A percentile compares a stretch with the other conserved stretches of the same genome.
phyloP scores from a whole-genome alignment of 78 protist genomes.

The Anaeramoeba ignava region DNA sequence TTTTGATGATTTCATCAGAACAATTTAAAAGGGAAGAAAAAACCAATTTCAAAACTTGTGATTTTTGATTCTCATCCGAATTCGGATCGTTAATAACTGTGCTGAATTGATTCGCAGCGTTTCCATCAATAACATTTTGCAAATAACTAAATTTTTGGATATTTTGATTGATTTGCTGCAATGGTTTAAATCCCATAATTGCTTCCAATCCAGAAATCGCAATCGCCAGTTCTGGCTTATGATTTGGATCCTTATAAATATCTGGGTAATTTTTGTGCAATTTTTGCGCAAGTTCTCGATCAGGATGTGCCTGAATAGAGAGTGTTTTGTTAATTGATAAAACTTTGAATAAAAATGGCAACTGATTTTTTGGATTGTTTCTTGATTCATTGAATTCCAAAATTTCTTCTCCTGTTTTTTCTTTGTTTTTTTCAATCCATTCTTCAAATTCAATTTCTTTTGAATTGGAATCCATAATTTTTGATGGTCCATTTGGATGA shows the following conservation, averaged over 20 bases:
- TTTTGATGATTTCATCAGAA: neutral
- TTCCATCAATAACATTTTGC: neutral
- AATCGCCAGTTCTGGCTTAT: neutral
- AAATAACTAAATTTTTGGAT: neutral
- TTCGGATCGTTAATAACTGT: neutral
- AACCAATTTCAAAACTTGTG: neutral
- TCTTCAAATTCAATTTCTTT: neutral
- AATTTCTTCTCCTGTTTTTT: neutral
- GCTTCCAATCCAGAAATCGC: neutral
- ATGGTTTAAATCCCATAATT: neutral
- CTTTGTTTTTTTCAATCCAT: neutral
- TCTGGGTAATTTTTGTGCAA: neutral
- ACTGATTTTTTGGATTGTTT: no score
- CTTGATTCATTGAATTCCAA: neutral
- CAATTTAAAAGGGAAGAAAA: neutral
- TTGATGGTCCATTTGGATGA: neutral
- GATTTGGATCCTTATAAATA: constrained; percentile 1
- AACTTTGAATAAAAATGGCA: neutral
- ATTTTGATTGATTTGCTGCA: neutral
- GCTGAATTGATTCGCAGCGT: neutral
- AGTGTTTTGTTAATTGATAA: neutral
- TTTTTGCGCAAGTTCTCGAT: neutral
- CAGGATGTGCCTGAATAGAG: neutral
- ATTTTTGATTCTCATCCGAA: neutral
- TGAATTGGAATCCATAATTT: neutral